phyloP scores from a whole-genome alignment of 495 filamentous ascomycete species.

The Neurospora cerealis region DNA sequence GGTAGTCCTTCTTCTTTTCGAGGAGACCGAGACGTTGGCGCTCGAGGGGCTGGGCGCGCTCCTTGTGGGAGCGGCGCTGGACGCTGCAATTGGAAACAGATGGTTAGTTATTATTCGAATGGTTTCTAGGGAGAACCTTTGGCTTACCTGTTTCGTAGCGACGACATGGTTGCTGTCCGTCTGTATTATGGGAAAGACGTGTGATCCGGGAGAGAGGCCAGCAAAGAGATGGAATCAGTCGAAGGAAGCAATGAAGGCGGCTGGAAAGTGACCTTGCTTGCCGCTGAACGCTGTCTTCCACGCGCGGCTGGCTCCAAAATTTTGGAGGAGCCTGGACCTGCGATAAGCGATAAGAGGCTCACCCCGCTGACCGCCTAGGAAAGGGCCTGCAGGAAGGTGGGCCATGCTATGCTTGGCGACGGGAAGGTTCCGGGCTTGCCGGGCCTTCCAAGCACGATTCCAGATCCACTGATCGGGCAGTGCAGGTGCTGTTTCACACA shows the following conservation, averaged over 20 bases:
- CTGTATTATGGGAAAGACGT: neutral
- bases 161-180: conserved; percentile 16
- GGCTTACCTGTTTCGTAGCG: conserved; percentile 22
- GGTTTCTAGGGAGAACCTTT: neutral
- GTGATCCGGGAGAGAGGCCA: neutral
- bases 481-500: neutral
- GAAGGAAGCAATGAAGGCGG: neutral
- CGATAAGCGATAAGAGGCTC: conserved; percentile 13
- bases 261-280: neutral
- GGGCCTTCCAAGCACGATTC: neutral
- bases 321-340: conserved; percentile 2
- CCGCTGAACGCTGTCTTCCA: neutral
- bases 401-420: neutral
- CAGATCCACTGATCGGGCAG: neutral
- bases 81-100: conserved; percentile 7
- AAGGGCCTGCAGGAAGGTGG: neutral
- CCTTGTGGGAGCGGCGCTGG: conserved; percentile 49
- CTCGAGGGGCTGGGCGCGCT: conserved; percentile 77
- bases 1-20: conserved; percentile 59
- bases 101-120: neutral
- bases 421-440: neutral
- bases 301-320: conserved; percentile 8
- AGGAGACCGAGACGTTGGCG: conserved; percentile 36
- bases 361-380: neutral
- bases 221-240: neutral